A percentile compares a stretch with the other conserved stretches of the same genome.
phyloP scores from a whole-genome alignment of 2,329 filamentous ascomycete species.

The Cordyceps farinosa region DNA sequence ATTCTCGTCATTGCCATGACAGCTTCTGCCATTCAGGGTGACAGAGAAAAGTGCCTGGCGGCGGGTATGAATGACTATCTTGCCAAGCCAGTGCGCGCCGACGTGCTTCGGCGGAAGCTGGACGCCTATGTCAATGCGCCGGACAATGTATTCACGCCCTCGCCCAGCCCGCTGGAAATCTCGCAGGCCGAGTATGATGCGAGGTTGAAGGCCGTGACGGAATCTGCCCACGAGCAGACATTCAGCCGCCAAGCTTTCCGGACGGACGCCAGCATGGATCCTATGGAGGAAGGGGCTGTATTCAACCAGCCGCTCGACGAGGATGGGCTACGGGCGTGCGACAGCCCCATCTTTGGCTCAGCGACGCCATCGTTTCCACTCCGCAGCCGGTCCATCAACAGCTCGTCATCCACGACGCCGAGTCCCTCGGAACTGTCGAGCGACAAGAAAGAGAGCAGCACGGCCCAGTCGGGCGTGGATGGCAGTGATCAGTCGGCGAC shows the following conservation, averaged over 20 bases:
- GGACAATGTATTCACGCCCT: conserved; percentile 26
- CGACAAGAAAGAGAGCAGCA: not conserved
- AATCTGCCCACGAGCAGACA: conserved; percentile 10
- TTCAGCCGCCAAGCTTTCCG: conserved; percentile 17
- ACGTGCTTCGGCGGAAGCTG: conserved; percentile 80
- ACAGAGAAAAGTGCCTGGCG: conserved; percentile 91
- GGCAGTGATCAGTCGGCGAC: not conserved
- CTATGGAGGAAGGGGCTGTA: conserved; percentile 32
- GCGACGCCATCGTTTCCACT: conserved; percentile 5
- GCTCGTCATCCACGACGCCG: conserved; percentile 5
- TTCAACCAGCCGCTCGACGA: conserved; percentile 32
- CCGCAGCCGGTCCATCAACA: not conserved
- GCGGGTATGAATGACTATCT: conserved; percentile 98
- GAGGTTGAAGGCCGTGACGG: not conserved
- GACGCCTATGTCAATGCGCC: conserved; percentile 50
- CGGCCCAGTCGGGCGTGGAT: not conserved
- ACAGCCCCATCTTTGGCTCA: conserved; percentile 16
- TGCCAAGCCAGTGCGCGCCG: conserved; percentile 88
- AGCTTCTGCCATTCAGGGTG: conserved; percentile 87
- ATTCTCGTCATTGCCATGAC: conserved; percentile 98
- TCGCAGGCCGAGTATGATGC: conserved; percentile 19
- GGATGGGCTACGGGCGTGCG: conserved; percentile 3
- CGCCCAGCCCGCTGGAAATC: conserved; percentile 23
- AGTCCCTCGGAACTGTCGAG: not conserved
- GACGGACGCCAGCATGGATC: conserved; percentile 23